Conservation (phyloP, 2,329 filamentous ascomycete species). For the Blastomyces percursus region DNA sequence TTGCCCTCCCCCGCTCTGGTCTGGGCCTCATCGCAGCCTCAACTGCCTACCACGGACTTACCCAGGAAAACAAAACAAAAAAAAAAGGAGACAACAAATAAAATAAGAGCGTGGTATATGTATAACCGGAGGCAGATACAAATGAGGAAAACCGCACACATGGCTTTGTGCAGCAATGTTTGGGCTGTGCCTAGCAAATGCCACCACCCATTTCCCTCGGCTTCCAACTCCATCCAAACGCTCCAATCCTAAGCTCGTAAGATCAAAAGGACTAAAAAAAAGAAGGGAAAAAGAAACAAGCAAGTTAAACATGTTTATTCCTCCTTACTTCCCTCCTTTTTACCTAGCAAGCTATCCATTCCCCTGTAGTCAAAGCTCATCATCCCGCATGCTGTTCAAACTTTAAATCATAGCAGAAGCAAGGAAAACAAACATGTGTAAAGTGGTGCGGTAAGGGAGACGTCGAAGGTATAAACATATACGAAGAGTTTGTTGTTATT, state of each 20-base stretch:
- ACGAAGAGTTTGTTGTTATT: background rate
- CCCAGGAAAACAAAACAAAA: background rate
- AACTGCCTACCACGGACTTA: background rate
- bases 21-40: background rate
- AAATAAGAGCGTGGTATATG: background rate
- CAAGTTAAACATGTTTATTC: background rate
- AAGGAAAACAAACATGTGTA: background rate
- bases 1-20: background rate
- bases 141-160: background rate
- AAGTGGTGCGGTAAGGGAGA: background rate
- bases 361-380: background rate
- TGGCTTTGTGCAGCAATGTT: constrained; percentile 1
- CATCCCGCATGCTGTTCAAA: background rate
- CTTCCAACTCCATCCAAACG: constrained; percentile 1
- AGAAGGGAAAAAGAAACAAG: background rate
- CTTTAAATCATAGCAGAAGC: background rate
- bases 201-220: background rate
- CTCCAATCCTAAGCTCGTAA: background rate
- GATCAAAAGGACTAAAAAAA: background rate
- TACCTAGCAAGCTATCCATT: background rate
- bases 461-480: background rate
- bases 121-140: background rate
- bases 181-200: constrained; percentile 1
- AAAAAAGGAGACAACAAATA: background rate
- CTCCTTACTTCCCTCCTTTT: too few relatives aligned